These are phyloP conservation scores for Cladosporium austrohemisphaericum DNA, from an alignment of 2,329 filamentous ascomycete genomes.

Conservation along the genomic window DNA sequence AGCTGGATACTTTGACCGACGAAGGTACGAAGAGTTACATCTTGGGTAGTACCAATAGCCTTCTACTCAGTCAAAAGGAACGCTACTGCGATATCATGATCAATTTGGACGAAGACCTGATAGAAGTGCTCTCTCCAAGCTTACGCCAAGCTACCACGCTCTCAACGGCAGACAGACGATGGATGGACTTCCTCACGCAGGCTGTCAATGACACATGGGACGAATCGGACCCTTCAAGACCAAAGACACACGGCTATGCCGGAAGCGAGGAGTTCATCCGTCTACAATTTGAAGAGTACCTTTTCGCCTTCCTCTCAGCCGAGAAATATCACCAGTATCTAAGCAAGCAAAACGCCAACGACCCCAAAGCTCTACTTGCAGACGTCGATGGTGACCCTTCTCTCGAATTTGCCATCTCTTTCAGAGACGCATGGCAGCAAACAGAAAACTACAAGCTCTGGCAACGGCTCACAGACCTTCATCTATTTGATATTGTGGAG, in stretches of 20 bases:
- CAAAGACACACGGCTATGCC: constrained; percentile 91
- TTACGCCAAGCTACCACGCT: constrained; percentile 72
- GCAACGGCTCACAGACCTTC: constrained; percentile 66
- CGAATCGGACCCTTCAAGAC: constrained; percentile 77
- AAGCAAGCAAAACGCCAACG: constrained; percentile 39
- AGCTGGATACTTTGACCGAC: constrained; percentile 89
- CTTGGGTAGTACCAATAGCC: constrained; percentile 92
- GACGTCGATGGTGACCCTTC: constrained; percentile 75
- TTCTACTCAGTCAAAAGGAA: constrained; percentile 89
- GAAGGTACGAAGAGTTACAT: constrained; percentile 95
- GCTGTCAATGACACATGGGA: constrained; percentile 97
- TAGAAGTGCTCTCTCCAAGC: constrained; percentile 78
- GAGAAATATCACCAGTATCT: constrained; percentile 73
- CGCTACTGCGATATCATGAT: constrained; percentile 94
- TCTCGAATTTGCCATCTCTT: constrained; percentile 76
- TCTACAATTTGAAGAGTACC: constrained; percentile 94
- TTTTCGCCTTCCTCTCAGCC: constrained; percentile 80
- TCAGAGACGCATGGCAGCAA: constrained; percentile 78
- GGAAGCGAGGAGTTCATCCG: constrained; percentile 97
- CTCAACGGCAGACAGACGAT: constrained; percentile 82
- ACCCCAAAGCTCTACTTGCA: constrained; percentile 60
- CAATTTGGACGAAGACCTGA: constrained; percentile 84
- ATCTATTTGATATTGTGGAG: constrained; percentile 91
- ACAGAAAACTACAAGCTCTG: constrained; percentile 93
- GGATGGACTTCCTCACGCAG: constrained; percentile 94